phyloP scores from a whole-genome alignment of 805 yeast species.

The Peterozyma xylosa region DNA sequence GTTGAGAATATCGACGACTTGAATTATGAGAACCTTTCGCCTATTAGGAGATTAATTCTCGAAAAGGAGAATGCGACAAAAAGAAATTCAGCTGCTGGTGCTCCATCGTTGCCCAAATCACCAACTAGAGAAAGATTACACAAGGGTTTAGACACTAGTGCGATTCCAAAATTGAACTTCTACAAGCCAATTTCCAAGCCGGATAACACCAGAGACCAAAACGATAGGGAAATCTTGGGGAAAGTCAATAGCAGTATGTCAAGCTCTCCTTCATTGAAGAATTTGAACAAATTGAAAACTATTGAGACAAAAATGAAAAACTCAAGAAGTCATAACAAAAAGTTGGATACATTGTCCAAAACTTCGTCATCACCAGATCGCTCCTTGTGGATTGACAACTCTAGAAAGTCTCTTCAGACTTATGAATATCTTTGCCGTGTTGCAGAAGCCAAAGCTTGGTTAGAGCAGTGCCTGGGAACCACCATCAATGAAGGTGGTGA shows the following conservation, averaged over 20 bases:
- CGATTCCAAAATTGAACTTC: constrained; percentile 3
- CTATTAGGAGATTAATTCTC: constrained; percentile 24
- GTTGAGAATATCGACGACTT: background rate
- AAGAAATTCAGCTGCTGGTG: constrained; percentile 17
- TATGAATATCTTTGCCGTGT: constrained; percentile 48
- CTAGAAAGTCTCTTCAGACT: constrained; percentile 18
- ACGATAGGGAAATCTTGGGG: constrained; percentile 23
- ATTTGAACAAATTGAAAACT: constrained; percentile 20
- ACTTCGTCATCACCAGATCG: background rate
- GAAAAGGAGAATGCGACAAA: constrained; percentile 23
- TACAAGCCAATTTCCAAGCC: constrained; percentile 2
- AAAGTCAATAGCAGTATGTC: constrained; percentile 24
- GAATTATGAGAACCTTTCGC: constrained; percentile 13
- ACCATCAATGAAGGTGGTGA: constrained; percentile 23
- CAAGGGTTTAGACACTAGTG: background rate
- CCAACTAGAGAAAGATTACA: constrained; percentile 3
- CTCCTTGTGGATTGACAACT: constrained; percentile 15
- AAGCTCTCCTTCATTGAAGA: constrained; percentile 27
- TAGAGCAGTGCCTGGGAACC: constrained; percentile 24
- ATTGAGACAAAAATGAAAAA: constrained; percentile 19
- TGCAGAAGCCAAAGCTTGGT: constrained; percentile 43
- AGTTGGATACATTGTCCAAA: background rate
- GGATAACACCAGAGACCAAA: constrained; percentile 12
- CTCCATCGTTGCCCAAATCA: constrained; percentile 15
- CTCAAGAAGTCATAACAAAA: constrained; percentile 9